Conservation (phyloP, 2,329 filamentous ascomycete species). For the Aurifilum marmelostoma region DNA sequence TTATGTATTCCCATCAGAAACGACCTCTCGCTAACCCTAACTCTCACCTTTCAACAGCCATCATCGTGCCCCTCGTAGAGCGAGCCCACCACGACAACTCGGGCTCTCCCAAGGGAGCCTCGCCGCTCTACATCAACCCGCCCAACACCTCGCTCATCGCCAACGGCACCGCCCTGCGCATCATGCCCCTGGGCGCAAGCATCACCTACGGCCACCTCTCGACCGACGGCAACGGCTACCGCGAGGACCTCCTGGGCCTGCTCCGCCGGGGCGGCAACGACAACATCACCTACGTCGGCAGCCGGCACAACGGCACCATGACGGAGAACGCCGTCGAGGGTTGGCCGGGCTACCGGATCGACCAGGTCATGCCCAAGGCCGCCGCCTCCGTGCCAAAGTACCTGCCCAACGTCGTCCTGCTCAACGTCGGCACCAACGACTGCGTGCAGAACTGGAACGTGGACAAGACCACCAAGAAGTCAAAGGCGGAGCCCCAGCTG, state of each 20-base stretch:
- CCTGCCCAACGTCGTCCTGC: slow-evolving; percentile 45
- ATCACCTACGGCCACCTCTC: slow-evolving; percentile 45
- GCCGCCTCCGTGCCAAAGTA: slow-evolving; percentile 36
- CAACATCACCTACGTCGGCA: slow-evolving; percentile 46
- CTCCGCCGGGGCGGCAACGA: slow-evolving; percentile 40
- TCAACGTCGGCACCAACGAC: slow-evolving; percentile 52
- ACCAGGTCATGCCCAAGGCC: slow-evolving; percentile 43
- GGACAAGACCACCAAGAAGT: slow-evolving; percentile 18
- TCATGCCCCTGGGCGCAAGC: slow-evolving; percentile 50
- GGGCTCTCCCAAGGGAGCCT: not conserved
- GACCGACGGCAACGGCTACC: slow-evolving; percentile 46
- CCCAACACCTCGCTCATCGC: slow-evolving; percentile 26
- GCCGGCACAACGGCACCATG: slow-evolving; percentile 44
- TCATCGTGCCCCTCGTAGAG: slow-evolving; percentile 22
- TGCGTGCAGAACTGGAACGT: slow-evolving; percentile 41
- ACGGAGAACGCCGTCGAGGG: slow-evolving; percentile 48
- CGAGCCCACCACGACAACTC: not conserved
- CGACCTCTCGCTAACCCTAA: not conserved
- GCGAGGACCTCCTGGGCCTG: slow-evolving; percentile 38
- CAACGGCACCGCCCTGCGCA: slow-evolving; percentile 40
- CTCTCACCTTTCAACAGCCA: slow-evolving; percentile 13
- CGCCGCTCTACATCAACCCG: slow-evolving; percentile 10
- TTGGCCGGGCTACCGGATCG: slow-evolving; percentile 47
- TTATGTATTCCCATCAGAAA: not conserved
- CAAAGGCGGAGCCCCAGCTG: slow-evolving; percentile 4